Percentiles rank a stretch among this genome's conserved stretches.
phyloP scores from a whole-genome alignment of 345 rosid genomes.

The Ceriops decandra region DNA sequence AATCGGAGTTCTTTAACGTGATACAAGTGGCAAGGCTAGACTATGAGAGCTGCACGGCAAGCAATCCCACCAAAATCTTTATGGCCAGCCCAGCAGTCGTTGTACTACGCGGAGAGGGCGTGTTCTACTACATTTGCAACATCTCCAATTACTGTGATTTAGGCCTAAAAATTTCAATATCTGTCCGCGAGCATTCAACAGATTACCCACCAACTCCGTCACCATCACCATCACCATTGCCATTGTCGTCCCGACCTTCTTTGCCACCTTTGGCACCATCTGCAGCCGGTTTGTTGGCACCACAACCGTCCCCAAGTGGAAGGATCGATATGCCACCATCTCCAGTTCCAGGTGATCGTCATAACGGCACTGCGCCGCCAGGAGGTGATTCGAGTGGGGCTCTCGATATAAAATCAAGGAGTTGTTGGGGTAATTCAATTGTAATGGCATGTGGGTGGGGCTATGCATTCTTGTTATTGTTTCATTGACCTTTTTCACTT shows the following conservation, averaged over 20 bases:
- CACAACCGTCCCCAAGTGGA: neutral
- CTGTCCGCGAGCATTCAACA: slow-evolving; percentile 9
- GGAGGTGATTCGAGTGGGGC: neutral
- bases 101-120: slow-evolving; percentile 19
- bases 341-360: neutral
- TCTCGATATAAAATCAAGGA: neutral
- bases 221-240: neutral
- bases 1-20: slow-evolving; percentile 30
- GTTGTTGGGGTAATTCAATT: neutral
- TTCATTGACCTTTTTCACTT: no score
- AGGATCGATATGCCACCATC: neutral
- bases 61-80: slow-evolving; percentile 25
- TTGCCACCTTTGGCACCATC: slow-evolving; percentile 2
- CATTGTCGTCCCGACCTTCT: neutral
- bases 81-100: slow-evolving; percentile 28
- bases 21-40: slow-evolving; percentile 38
- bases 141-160: slow-evolving; percentile 39
- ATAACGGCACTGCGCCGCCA: neutral
- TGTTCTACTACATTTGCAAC: slow-evolving; percentile 42
- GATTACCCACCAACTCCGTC: slow-evolving; percentile 5
- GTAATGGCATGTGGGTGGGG: neutral
- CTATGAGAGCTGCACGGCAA: slow-evolving; percentile 28
- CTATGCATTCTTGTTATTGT: neutral
- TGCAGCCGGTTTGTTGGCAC: neutral
- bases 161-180: slow-evolving; percentile 35